Percentiles rank a stretch among this genome's conserved stretches.
Evolutionary conservation across 352 stramenopile species (phyloP).

Genomic region (Phytophthora macrochlamydospora): DNA sequence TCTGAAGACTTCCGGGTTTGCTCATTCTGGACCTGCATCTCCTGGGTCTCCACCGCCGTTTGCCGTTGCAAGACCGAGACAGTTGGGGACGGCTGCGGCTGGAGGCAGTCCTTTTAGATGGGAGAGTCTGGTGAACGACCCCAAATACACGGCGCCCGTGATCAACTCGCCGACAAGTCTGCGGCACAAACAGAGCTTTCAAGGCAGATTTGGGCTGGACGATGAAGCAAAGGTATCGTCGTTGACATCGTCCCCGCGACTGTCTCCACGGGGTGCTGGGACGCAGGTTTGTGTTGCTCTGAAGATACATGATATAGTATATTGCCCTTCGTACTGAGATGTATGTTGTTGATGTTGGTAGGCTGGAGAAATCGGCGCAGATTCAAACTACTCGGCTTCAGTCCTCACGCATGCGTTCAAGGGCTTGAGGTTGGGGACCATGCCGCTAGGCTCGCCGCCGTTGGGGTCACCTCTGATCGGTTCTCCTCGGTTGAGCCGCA

Average conservation of each 20-base stretch:
- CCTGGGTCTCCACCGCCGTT: conserved; percentile 75
- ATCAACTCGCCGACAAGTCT: conserved; percentile 48
- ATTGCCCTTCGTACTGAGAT: too few species aligned
- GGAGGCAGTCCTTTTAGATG: conserved; percentile 67
- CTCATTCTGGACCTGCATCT: conserved; percentile 29
- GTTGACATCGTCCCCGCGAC: conserved; percentile 24
- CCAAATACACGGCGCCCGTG: conserved; percentile 58
- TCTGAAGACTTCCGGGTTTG: conserved; percentile 23
- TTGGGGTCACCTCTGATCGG: conserved; percentile 43
- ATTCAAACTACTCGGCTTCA: conserved; percentile 53
- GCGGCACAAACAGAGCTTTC: conserved; percentile 34
- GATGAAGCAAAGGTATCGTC: conserved; percentile 38
- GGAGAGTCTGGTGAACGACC: conserved; percentile 68
- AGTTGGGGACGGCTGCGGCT: conserved; percentile 8
- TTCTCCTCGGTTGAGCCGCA: conserved; percentile 65
- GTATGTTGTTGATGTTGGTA: neutral
- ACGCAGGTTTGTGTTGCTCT: neutral
- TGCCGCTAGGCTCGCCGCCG: conserved; percentile 36
- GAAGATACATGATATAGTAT: too few species aligned
- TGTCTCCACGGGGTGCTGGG: conserved; percentile 34
- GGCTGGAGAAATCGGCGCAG: conserved; percentile 29
- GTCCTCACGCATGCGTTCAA: conserved; percentile 78
- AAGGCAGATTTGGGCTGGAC: conserved; percentile 44
- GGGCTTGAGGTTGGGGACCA: conserved; percentile 40
- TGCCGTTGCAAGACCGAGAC: conserved; percentile 41